Evolutionary conservation across 306 rosid genomes (phyloP).

Genomic region (Sicyos baderoa): DNA sequence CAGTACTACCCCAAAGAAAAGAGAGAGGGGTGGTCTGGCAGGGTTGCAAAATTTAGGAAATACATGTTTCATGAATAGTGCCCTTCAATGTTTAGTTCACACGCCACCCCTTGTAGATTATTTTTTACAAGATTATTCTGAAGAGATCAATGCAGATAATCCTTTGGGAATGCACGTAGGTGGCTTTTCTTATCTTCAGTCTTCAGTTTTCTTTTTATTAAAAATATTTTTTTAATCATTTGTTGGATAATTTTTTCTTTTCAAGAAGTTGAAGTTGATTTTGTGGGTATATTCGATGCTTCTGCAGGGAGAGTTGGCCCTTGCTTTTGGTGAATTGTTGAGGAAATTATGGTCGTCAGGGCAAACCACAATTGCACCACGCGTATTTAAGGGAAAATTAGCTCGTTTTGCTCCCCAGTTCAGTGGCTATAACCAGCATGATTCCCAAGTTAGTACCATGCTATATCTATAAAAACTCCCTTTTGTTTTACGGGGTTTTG

Average conservation of each 20-base stretch:
- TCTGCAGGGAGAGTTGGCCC: conserved; percentile 89
- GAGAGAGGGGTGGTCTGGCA: conserved; percentile 77
- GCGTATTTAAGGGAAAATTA: conserved; percentile 82
- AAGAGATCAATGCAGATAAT: conserved; percentile 83
- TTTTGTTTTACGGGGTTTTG: no score
- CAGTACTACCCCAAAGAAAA: conserved; percentile 37
- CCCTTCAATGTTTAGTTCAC: conserved; percentile 89
- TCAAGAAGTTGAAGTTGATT: neutral
- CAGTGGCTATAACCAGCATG: conserved; percentile 98
- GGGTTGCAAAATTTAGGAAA: conserved; percentile 97
- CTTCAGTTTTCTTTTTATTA: neutral
- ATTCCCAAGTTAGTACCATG: conserved; percentile 73
- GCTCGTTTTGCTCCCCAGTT: conserved; percentile 98
- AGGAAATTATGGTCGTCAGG: conserved; percentile 97
- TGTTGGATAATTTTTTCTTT: neutral
- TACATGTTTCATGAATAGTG: conserved; percentile 97
- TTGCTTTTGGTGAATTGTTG: conserved; percentile 88
- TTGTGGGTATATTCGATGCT: neutral
- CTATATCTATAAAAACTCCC: conserved; percentile 8
- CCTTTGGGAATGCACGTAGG: conserved; percentile 96
- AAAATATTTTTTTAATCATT: neutral
- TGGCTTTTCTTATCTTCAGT: conserved; percentile 21
- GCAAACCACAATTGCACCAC: conserved; percentile 73
- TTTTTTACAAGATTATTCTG: conserved; percentile 82
- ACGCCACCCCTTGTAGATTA: conserved; percentile 79